Percentiles rank a stretch among this genome's conserved stretches.
These are phyloP conservation scores for Hypoxylon cercidicola DNA, from an alignment of 495 filamentous ascomycete genomes.

Conservation along the genomic window DNA sequence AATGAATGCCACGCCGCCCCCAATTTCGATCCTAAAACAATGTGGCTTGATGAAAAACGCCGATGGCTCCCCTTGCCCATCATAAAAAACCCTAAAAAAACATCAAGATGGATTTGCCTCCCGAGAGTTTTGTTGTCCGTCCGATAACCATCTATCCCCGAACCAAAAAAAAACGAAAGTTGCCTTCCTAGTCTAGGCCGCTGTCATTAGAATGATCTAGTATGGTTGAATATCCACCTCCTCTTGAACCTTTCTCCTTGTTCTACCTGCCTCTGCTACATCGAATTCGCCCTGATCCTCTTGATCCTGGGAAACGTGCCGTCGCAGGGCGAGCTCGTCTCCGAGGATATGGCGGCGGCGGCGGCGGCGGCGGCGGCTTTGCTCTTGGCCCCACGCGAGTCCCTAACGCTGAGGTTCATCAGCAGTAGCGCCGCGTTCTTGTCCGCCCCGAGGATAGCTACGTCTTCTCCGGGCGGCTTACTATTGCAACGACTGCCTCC, in stretches of 20 bases:
- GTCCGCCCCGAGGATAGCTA: conserved; percentile 46
- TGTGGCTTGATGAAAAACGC: conserved; percentile 18
- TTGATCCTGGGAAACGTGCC: conserved; percentile 42
- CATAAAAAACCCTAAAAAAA: not conserved
- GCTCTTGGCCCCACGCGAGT: conserved; percentile 40
- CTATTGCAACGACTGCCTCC: conserved; percentile 20
- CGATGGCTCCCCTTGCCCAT: conserved; percentile 1
- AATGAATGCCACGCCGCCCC: conserved; percentile 20
- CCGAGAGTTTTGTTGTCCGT: not conserved
- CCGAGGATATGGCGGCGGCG: no score
- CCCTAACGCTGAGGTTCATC: conserved; percentile 64
- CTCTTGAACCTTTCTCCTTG: not conserved
- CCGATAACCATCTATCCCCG: conserved; percentile 15
- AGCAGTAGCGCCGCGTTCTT: conserved; percentile 68
- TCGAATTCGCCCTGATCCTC: conserved; percentile 51
- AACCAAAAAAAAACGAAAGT: conserved; percentile 2
- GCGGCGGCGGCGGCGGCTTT: conserved; percentile 5
- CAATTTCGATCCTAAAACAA: conserved; percentile 13
- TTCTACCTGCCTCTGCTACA: conserved; percentile 32
- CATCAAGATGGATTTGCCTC: conserved; percentile 9
- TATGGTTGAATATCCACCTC: conserved; percentile 1
- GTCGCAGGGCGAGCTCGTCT: conserved; percentile 17
- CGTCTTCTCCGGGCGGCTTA: not conserved
- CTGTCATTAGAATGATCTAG: not conserved
- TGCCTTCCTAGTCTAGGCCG: conserved; percentile 3